Base-by-base conservation (phyloP, 306 rosid species). In the Cucumis hystrix region DNA sequence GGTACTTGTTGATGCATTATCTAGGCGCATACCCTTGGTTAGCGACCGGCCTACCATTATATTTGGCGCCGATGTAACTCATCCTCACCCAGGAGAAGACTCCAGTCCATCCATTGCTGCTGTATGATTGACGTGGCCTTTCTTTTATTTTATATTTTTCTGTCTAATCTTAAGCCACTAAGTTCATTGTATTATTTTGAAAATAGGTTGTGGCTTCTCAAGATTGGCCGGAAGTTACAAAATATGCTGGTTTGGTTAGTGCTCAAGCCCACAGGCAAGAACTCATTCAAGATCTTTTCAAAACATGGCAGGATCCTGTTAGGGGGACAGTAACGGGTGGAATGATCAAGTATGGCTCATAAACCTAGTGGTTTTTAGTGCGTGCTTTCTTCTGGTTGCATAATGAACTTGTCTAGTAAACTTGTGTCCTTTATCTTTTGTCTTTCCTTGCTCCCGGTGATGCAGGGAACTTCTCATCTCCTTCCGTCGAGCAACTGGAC, bases 71-170 rank as follows among this genome's bases (percentile, higher is more conserved):
- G 99, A 96, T 83, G 99, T 96, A 13, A 96, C 99, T 40, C 99
- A 96, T 84, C 99, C 99, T 40, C 99, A 91, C 74, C 99, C 99
- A 28, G 99, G 99, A 55, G 99, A 96, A 88, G 99, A 96, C 84
- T 89, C 96, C 1, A 96, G 99, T 62, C 97, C 99, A 2, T 96
- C 99, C 1, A 92, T 96, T 23, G 98, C 99, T 12, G 99, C 99
- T 28, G 99, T 96, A 89, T 64, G 97, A 75, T 52, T 13, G 25
- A 43, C 39, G 12, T 9, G 33, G 2, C 7, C 15, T 5, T 63
- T 10, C 39, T 4, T 3, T 15, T 49, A 30, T 28, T 4, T 15
- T 41, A 41, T 67, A n/a, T 5, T 33, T 2, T 56, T 12, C 39
- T 82, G 40, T 62, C n/a, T 52, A 21, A 74, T 61, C 7, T 23